Conservation (phyloP, 805 yeast genomes). For the Kazachstania psychrophila region DNA sequence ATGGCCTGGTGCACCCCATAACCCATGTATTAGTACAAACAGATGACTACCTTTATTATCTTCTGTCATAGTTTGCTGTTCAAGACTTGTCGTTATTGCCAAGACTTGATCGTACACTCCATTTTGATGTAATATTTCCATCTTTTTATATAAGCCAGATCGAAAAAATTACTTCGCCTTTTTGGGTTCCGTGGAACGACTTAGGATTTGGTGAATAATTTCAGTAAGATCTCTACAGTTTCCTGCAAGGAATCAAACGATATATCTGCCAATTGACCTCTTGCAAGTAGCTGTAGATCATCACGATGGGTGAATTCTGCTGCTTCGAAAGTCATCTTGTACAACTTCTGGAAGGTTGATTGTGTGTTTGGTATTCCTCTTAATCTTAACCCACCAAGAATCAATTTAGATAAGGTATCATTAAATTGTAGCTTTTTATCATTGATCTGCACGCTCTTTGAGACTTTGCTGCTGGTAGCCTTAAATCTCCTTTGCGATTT, state of each 20-base stretch:
- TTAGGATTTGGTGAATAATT: slow-evolving; percentile 26
- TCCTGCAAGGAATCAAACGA: slow-evolving; percentile 29
- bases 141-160: too few relatives aligned
- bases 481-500: slow-evolving; percentile 14
- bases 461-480: slow-evolving; percentile 9
- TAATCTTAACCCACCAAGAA: slow-evolving; percentile 31
- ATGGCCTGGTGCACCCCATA: slow-evolving; percentile 62
- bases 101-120: too few relatives aligned
- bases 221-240: slow-evolving; percentile 30
- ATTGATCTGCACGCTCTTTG: slow-evolving; percentile 15
- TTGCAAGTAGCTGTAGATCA: slow-evolving; percentile 6
- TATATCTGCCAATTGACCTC: slow-evolving; percentile 5
- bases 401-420: slow-evolving; percentile 28
- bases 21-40: slow-evolving; percentile 68
- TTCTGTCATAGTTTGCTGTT: too few relatives aligned
- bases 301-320: slow-evolving; percentile 33
- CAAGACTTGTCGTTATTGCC: too few relatives aligned
- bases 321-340: slow-evolving; percentile 30
- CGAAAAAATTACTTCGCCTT: too few relatives aligned
- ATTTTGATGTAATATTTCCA: too few relatives aligned
- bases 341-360: slow-evolving; percentile 29
- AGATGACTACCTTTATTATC: slow-evolving; percentile 47
- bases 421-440: slow-evolving; percentile 22
- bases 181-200: background rate
- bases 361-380: slow-evolving; percentile 27